phyloP scores from a whole-genome alignment of 1,284 basidiomycete species.

The Naganishia sp. region DNA sequence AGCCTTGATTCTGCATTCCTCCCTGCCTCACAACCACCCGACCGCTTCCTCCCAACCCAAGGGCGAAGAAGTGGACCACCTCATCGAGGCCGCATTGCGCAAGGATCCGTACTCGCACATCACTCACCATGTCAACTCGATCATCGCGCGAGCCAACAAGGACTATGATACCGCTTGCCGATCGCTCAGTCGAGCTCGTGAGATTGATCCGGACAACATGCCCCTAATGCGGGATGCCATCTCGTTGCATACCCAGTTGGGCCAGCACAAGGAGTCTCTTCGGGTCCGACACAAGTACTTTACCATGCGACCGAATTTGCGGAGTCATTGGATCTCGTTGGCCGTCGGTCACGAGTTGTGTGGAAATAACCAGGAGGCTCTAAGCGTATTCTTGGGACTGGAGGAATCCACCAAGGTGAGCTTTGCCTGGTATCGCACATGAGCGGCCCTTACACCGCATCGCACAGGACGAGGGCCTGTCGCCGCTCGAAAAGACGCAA shows the following conservation, averaged over 20 bases:
- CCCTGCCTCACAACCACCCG: conserved; percentile 47
- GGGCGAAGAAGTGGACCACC: conserved; percentile 68
- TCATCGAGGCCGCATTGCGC: conserved; percentile 84
- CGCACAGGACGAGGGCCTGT: conserved; percentile 61
- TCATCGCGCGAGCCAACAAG: conserved; percentile 71
- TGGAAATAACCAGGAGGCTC: conserved; percentile 71
- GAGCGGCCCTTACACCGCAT: conserved; percentile 60
- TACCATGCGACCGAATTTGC: conserved; percentile 74
- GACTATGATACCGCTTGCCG: conserved; percentile 60
- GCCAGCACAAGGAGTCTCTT: conserved; percentile 75
- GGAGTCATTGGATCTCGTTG: conserved; percentile 86
- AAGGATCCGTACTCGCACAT: conserved; percentile 92
- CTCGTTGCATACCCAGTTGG: conserved; percentile 85
- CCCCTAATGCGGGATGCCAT: conserved; percentile 91
- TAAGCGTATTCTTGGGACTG: conserved; percentile 69
- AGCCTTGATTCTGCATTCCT: conserved; percentile 71
- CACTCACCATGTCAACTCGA: conserved; percentile 96
- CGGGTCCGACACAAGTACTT: conserved; percentile 82
- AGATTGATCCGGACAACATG: conserved; percentile 92
- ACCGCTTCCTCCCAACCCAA: conserved; percentile 62
- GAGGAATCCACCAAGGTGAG: conserved; percentile 56
- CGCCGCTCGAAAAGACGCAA: conserved; percentile 75
- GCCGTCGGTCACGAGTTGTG: conserved; percentile 87
- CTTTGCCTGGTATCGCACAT: conserved; percentile 42
- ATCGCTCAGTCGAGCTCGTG: conserved; percentile 66